Conservation (phyloP, 495 filamentous ascomycete genomes). For the Tuber aestivum region DNA sequence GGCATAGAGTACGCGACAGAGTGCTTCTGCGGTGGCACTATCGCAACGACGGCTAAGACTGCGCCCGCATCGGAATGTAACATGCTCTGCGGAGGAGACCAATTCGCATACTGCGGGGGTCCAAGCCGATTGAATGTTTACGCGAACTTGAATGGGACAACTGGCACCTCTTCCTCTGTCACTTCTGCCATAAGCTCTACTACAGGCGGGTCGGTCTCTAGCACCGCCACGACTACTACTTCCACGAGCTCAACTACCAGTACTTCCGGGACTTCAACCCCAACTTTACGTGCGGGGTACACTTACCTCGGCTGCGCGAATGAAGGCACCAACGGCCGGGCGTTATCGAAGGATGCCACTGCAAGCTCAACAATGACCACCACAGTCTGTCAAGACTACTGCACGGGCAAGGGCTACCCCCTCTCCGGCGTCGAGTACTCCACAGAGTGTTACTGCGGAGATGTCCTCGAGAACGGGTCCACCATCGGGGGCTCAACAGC, state of each 20-base stretch:
- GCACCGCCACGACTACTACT: background rate
- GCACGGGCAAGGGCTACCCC: conserved; percentile 43
- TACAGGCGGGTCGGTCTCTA: background rate
- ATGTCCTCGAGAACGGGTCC: conserved; percentile 40
- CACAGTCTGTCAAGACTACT: conserved; percentile 52
- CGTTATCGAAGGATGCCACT: conserved; percentile 53
- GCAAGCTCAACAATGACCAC: conserved; percentile 53
- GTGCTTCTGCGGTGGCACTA: conserved; percentile 43
- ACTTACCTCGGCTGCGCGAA: conserved; percentile 59
- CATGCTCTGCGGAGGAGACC: conserved; percentile 45
- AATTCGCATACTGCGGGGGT: conserved; percentile 47
- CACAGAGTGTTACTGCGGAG: conserved; percentile 63
- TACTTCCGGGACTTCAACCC: conserved; percentile 10
- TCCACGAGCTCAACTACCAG: background rate
- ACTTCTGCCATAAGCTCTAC: background rate
- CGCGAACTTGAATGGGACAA: conserved; percentile 13
- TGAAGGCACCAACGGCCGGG: conserved; percentile 54
- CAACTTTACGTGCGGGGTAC: conserved; percentile 42
- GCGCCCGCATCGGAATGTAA: conserved; percentile 22
- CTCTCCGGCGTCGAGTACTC: conserved; percentile 65
- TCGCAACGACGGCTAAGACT: conserved; percentile 33
- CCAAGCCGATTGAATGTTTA: conserved; percentile 44
- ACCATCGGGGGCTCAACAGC: conserved; percentile 21
- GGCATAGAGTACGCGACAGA: conserved; percentile 38
- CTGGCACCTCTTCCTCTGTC: background rate